phyloP scores from a whole-genome alignment of 345 rosid genomes.

The Sisymbrium irio region DNA sequence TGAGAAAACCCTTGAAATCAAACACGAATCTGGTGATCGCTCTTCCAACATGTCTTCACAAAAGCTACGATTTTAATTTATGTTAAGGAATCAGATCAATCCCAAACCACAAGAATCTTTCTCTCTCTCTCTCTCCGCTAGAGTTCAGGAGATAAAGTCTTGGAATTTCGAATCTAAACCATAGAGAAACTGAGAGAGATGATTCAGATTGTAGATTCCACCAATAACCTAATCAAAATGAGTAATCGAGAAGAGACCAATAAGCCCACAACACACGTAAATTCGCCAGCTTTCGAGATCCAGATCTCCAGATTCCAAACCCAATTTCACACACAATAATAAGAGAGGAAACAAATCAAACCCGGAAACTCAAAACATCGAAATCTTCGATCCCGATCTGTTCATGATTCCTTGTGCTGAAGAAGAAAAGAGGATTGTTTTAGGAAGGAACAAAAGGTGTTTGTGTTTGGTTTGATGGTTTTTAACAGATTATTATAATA shows the following conservation, averaged over 20 bases:
- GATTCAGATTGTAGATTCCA: slow-evolving; percentile 30
- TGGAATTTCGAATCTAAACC: slow-evolving; percentile 16
- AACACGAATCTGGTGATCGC: slow-evolving; percentile 49
- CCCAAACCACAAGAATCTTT: background rate
- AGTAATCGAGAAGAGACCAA: slow-evolving; percentile 1
- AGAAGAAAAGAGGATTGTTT: background rate
- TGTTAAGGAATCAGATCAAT: slow-evolving; percentile 11
- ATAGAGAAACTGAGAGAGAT: slow-evolving; percentile 32
- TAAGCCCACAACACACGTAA: background rate
- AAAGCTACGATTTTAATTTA: background rate
- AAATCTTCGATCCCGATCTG: slow-evolving; percentile 44
- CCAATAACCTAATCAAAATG: background rate
- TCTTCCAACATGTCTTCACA: slow-evolving; percentile 68
- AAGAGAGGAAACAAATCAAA: slow-evolving; percentile 2
- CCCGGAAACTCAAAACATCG: slow-evolving; percentile 13
- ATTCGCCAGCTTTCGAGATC: slow-evolving; percentile 15
- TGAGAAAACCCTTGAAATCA: slow-evolving; percentile 57
- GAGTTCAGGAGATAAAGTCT: background rate
- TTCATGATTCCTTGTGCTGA: slow-evolving; percentile 19
- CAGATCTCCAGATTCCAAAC: slow-evolving; percentile 49
- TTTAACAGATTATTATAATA: slow-evolving; percentile 11
- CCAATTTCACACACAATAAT: slow-evolving; percentile 12
- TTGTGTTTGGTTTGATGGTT: background rate
- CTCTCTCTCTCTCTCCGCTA: background rate
- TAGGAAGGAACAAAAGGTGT: background rate